phyloP scores from a whole-genome alignment of 306 rosid genomes.

The Cercis canadensis region DNA sequence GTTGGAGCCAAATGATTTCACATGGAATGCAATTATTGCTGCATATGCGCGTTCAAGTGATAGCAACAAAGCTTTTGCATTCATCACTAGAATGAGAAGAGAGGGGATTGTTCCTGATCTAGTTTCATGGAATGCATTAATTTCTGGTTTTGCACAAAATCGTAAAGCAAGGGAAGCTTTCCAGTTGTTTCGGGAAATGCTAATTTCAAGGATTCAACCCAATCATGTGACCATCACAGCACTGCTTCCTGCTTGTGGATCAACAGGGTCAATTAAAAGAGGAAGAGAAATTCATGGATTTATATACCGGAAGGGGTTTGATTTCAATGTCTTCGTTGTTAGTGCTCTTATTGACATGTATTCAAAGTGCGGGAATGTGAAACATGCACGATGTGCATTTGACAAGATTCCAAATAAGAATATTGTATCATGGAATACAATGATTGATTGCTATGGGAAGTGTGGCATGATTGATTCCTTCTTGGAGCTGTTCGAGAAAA shows the following conservation, averaged over 20 bases:
- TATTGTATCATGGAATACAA: slow-evolving; percentile 66
- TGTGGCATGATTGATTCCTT: slow-evolving; percentile 65
- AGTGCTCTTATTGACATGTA: slow-evolving; percentile 74
- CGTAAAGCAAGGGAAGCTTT: slow-evolving; percentile 45
- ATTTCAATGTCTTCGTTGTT: slow-evolving; percentile 53
- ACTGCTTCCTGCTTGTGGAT: slow-evolving; percentile 67
- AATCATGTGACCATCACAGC: slow-evolving; percentile 61
- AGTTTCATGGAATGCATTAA: slow-evolving; percentile 69
- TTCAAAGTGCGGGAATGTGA: slow-evolving; percentile 62
- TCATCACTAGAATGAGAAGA: slow-evolving; percentile 53
- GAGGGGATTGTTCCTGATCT: slow-evolving; percentile 61
- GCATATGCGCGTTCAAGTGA: slow-evolving; percentile 62
- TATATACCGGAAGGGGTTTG: slow-evolving; percentile 55
- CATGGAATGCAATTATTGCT: slow-evolving; percentile 68
- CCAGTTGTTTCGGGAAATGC: slow-evolving; percentile 53
- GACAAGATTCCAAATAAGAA: slow-evolving; percentile 47
- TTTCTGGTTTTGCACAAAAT: slow-evolving; percentile 60
- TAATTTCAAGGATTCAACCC: slow-evolving; percentile 49
- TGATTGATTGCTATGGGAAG: slow-evolving; percentile 77
- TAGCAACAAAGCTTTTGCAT: slow-evolving; percentile 36
- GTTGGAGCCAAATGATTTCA: slow-evolving; percentile 66
- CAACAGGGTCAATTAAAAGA: slow-evolving; percentile 44
- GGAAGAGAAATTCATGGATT: slow-evolving; percentile 72
- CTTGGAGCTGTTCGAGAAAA: slow-evolving; percentile 47
- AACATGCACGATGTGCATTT: slow-evolving; percentile 54